These are phyloP conservation scores for Pistacia vera DNA, from an alignment of 345 rosid genomes.

Conservation along the genomic window DNA sequence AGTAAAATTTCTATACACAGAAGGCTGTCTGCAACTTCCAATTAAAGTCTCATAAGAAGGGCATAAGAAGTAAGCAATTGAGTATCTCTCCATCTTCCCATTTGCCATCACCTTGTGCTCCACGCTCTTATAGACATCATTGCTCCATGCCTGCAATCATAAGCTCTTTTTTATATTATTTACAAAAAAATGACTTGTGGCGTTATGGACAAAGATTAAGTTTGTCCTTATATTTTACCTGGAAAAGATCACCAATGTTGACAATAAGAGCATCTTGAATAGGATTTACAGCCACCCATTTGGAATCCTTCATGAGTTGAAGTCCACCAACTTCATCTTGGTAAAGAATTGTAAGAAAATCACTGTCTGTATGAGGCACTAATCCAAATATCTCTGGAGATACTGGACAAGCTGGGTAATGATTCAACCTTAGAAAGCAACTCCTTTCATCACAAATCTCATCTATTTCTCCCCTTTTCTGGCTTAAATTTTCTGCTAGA, in stretches of 20 bases:
- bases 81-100: constrained; percentile 48
- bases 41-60: constrained; percentile 58
- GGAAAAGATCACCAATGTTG: constrained; percentile 75
- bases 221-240: constrained; percentile 35
- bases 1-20: constrained; percentile 58
- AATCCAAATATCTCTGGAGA: constrained; percentile 45
- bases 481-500: constrained; percentile 46
- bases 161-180: not conserved
- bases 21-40: constrained; percentile 52
- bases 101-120: constrained; percentile 64
- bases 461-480: constrained; percentile 21
- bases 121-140: constrained; percentile 62
- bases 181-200: no score
- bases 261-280: constrained; percentile 67
- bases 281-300: constrained; percentile 71
- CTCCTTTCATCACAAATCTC: constrained; percentile 47
- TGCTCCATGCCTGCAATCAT: constrained; percentile 67
- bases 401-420: constrained; percentile 57
- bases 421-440: constrained; percentile 63
- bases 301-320: constrained; percentile 65
- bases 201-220: no score
- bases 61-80: constrained; percentile 69
- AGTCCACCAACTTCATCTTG: constrained; percentile 81
- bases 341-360: constrained; percentile 61
- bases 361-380: constrained; percentile 76